These are phyloP conservation scores for Aureobasidium subglaciale DNA, from an alignment of 2,329 filamentous ascomycete species.

Conservation along the genomic window DNA sequence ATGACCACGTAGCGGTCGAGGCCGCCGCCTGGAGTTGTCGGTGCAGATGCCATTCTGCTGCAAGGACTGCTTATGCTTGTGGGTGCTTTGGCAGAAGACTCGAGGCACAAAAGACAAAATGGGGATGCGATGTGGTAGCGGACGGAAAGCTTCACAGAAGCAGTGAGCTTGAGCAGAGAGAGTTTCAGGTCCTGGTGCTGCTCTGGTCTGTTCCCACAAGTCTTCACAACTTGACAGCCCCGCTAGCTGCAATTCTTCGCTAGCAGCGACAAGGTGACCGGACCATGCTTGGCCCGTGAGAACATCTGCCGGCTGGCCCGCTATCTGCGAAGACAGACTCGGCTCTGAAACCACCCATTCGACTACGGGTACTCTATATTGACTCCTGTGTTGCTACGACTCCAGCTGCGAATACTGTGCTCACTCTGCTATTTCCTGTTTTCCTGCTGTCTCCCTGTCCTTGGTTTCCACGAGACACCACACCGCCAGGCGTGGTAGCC, in stretches of 20 bases:
- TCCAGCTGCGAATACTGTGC: neutral
- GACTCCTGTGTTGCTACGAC: neutral
- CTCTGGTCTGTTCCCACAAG: neutral
- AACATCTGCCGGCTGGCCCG: constrained; percentile 5
- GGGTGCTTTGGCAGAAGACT: neutral
- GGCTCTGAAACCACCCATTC: neutral
- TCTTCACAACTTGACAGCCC: constrained; percentile 9
- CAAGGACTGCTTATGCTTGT: neutral
- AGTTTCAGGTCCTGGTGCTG: neutral
- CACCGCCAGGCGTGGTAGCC: constrained; percentile 3
- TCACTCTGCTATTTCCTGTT: neutral
- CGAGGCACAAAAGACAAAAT: constrained; percentile 7
- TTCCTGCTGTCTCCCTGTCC: neutral
- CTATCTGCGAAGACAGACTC: neutral
- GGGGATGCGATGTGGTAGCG: neutral
- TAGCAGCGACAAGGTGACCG: neutral
- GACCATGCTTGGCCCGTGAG: neutral
- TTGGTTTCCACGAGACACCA: neutral
- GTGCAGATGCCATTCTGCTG: constrained; percentile 11
- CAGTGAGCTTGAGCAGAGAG: neutral
- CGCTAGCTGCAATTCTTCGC: neutral
- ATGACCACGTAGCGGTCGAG: constrained; percentile 96
- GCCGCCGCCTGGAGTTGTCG: constrained; percentile 16
- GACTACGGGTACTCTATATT: neutral
- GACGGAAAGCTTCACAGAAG: neutral